Evolutionary conservation across 2,329 filamentous ascomycete species (phyloP), one percentile per base, ranked within the genome.

Genomic region (Dothistroma septosporum): DNA sequence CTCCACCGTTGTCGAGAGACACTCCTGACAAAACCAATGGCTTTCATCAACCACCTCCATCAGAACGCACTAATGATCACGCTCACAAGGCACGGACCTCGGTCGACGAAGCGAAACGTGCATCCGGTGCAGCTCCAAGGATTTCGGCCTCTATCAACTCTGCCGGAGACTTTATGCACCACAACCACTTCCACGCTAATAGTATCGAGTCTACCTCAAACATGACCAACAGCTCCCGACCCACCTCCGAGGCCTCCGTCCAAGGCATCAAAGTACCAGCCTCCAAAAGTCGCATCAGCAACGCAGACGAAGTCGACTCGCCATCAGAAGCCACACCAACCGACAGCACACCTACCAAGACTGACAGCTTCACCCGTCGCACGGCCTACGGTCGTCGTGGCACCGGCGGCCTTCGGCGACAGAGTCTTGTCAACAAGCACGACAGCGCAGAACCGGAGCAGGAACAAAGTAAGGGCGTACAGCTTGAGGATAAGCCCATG

Each of bases 401-500:
- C 77, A 67, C 84, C 72, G 71, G 71, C 7, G 69, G 73, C 8
- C 53, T 76, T 62, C 68, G 65, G 50, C 64, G 74, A 47, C 71
- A 74, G 59, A 75, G 73, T 61, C 49, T 70, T 22, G 66, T 74
- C 47, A 35, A 72, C 49, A 60, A 71, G 58, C 58, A 65, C 32
- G 72, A 72, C 53, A 69, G 62, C 32, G 55, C 59, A 9, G 63
- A 64, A 33, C 55, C 56, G 9, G 62, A 64, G 53, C 72, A 61
- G 76, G 78, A 64, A 73, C 74, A 61, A 75, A 77, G 64, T 6
- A 65, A 76, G 75, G 85, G 87, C 7, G 87, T 91, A 47, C 87
- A 86, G 66, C 78, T 92, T 69, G 85, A 85, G 70, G 89, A 92
- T 73, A 87, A 84, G 75, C 86, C 88, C 16, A 90, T 91, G 87